Evolutionary conservation across 2,329 filamentous ascomycete genomes (phyloP).

Genomic region (Trichoderma afroharzianum): DNA sequence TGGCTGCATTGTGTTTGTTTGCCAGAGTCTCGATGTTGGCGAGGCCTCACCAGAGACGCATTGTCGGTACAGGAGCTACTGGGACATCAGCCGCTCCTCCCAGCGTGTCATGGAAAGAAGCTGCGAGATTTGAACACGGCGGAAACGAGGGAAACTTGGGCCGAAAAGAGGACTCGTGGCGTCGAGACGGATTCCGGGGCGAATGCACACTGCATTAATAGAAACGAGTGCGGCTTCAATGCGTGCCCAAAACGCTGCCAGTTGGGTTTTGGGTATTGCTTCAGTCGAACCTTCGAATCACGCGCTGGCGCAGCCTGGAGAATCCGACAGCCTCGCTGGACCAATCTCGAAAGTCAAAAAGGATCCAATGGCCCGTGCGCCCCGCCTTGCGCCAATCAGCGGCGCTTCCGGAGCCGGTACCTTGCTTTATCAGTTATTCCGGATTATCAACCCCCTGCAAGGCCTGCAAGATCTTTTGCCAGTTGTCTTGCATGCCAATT

Average conservation of each 20-base stretch:
- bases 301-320: constrained; percentile 18
- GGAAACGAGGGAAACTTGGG: background rate
- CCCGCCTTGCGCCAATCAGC: constrained; percentile 2
- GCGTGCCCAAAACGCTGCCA: constrained; percentile 9
- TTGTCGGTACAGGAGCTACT: constrained; percentile 25
- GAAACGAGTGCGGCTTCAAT: background rate
- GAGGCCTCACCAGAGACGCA: constrained; percentile 29
- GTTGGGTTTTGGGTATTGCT: constrained; percentile 12
- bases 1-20: constrained; percentile 26
- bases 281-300: constrained; percentile 10
- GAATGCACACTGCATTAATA: background rate
- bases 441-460: constrained; percentile 17
- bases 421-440: constrained; percentile 32
- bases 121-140: background rate
- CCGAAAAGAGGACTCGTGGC: background rate
- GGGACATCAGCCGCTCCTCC: background rate
- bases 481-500: constrained; percentile 24
- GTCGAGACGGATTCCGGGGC: background rate
- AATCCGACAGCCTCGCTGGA: constrained; percentile 21
- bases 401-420: constrained; percentile 25
- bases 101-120: constrained; percentile 13
- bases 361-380: constrained; percentile 11
- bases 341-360: constrained; percentile 5
- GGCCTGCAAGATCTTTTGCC: constrained; percentile 15
- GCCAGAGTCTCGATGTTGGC: constrained; percentile 30